Base-by-base conservation (phyloP, 1,284 basidiomycete genomes). In the Phylloboletellus chloephorus region DNA sequence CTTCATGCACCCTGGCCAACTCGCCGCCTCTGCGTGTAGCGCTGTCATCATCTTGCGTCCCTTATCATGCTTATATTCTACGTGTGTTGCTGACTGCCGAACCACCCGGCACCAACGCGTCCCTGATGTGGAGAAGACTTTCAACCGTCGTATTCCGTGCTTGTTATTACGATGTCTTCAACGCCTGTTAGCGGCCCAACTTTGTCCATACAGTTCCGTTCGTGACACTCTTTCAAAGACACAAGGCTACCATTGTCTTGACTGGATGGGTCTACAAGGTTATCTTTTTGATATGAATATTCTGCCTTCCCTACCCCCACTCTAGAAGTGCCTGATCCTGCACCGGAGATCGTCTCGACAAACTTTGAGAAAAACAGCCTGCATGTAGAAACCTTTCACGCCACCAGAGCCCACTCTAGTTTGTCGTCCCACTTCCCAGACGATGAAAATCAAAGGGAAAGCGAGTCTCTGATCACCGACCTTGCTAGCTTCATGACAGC, bases 131-230 rank as follows among this genome's bases (percentile, higher is more conserved):
- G 30, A 31, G 33, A 24, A 17, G 31, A 33, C 16, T 39, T 31
- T 7, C 16, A 43, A 35, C 38, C 37, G 45, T 54, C 55, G 38
- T 19, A 36, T 28, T 25, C 33, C 21, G 32, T 39, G 36, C 20
- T 36, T 41, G 25, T 33, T 33, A 57, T 59, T 37, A 60, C 60
- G 57, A 60, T 57, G 55, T 60, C 35, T 25, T 56, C 23, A 43
- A 47, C 31, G 23, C 26, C 25, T 36, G 31, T 25, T 49, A 43
- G 13, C 51, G 60, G 60, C 53, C 23, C 60, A 55, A 55, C 53
- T 56, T 55, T 55, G 55, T 58, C 15, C 41, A 24, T 19, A 24
- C n/a, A n/a, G n/a, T n/a, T n/a, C n/a, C n/a, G n/a, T n/a, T n/a
- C n/a, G n/a, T n/a, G n/a, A n/a, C 37, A 12, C 37, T 36, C 39